phyloP scores from a whole-genome alignment of 2,329 filamentous ascomycete species.

The Dryadomyces sulphureus region DNA sequence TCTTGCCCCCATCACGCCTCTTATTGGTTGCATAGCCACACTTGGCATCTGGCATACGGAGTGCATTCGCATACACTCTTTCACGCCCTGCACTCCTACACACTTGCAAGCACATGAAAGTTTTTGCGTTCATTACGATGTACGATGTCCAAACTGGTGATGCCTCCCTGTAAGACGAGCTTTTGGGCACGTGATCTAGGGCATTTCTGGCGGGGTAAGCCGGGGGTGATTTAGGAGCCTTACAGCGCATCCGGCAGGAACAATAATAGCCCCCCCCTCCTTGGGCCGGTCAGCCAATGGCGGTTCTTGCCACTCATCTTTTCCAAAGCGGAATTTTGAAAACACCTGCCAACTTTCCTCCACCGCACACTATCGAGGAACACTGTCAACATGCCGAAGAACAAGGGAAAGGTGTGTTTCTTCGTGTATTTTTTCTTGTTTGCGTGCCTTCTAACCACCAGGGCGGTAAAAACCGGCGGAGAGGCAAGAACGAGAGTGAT shows the following conservation, averaged over 20 bases:
- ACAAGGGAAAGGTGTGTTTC: constrained; percentile 90
- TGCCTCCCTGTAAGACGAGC: no score
- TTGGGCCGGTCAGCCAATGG: neutral
- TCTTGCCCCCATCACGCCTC: no score
- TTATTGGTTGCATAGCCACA: no score
- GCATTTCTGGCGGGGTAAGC: neutral
- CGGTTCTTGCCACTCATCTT: neutral
- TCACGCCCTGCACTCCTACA: no score
- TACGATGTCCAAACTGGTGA: no score
- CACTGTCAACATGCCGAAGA: constrained; percentile 71
- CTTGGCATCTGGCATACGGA: no score
- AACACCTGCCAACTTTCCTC: no score
- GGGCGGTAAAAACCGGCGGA: constrained; percentile 93
- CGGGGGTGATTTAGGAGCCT: neutral
- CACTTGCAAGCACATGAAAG: no score
- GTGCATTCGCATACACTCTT: no score
- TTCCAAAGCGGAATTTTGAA: neutral
- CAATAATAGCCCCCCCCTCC: neutral
- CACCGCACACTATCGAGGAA: neutral
- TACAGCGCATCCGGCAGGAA: neutral
- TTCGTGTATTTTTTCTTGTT: neutral
- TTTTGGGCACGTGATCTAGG: constrained; percentile 5
- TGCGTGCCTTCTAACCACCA: constrained; percentile 1
- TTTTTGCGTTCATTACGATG: no score
- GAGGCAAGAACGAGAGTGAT: constrained; percentile 98